Base-by-base conservation (phyloP, 2,329 filamentous ascomycete species). In the Alternaria gaisen region DNA sequence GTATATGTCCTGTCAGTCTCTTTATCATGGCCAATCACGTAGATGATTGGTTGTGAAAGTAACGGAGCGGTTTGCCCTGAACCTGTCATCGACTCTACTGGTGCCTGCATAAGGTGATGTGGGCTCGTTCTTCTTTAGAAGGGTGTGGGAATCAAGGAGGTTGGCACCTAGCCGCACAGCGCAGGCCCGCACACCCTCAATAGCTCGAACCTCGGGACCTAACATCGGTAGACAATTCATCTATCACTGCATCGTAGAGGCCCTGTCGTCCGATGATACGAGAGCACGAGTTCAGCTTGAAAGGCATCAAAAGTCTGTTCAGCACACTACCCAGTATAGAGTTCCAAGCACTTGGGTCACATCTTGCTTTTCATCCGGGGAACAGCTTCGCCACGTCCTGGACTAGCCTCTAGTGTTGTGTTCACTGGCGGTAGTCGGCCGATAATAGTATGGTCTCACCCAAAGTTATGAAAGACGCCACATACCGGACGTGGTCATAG, bases 381-480 rank as follows among this genome's bases (percentile, higher is more conserved):
- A 42, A 24, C 12, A 42, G 12, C 40, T 12, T 24, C 40, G 20
- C 40, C 32, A 50, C 10, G 14, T 36, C 38, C 30, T 38, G 1
- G 9, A 50, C 22, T 38, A 26, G 5, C 5, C 6, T 16, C 20
- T 50, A 26, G 46, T 8, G 32, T 26, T 11, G 46, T 3, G 20
- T 26, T n/a, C 32, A n/a, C 36, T 10, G 20, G 46, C 4, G 20
- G 16, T 24, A 26, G 30, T 18, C 30, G 46, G 22, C 32, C 34
- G 46, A 50, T 36, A n/a, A 14, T n/a, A 36, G 8, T n/a, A 38
- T 50, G 16, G 10, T 48, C 10, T 34, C 20, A 36, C 12, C 30
- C 46, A 26, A 24, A 18, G 20, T 26, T 36, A 34, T 36, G 11
- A 59, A 14, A 42, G 53, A 47, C 26, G 54, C 32, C 44, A 53